Base-by-base conservation (phyloP, 257 asterid species). In the Fraxinus quadrangulata region DNA sequence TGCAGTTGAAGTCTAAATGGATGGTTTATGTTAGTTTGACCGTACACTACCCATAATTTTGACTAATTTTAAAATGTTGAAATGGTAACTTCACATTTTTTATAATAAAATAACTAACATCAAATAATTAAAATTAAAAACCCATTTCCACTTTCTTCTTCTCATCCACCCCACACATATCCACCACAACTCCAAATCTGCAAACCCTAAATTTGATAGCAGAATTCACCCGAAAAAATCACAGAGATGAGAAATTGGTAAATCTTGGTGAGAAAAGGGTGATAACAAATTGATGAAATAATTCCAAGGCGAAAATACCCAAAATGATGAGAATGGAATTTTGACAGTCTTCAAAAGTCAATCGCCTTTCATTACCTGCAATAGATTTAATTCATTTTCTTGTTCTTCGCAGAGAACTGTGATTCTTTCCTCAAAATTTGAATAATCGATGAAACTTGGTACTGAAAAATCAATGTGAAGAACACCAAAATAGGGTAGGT, bases 331-430 rank as follows among this genome's bases (percentile, higher is more conserved):
- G 45, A 51, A 76, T 40, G 14, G 37, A 42, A 21, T 14, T 23
- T 17, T 9, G 13, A 12, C 12, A 14, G 56, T 30, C 34, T 51
- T 21, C 39, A 16, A 42, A 71, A 31, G 19, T 24, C 39, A 70
- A 61, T 67, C 56, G 7, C 31, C 70, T n/a, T 66, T 77, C 78
- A 79, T 79, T 69, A 84, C 88, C 88, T 80, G 82, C 17, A 63
- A 24, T 8, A 11, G 68, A 63, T 59, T 59, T 30, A 63, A 63
- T 63, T 63, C 68, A 3, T 63, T 33, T 23, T 21, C 68, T 9
- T 66, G 73, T 72, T 78, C 79, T 0, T 36, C 73, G 68, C 42
- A 66, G 69, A 68, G 56, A 78, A 75, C 56, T 61, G 63, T 63
- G 61, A n/a, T 71, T 67, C 7, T 31, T 72, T 73, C 67, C 42